Evolutionary conservation across 2,329 filamentous ascomycete species (phyloP).

Genomic region (Colletotrichum liriopes): DNA sequence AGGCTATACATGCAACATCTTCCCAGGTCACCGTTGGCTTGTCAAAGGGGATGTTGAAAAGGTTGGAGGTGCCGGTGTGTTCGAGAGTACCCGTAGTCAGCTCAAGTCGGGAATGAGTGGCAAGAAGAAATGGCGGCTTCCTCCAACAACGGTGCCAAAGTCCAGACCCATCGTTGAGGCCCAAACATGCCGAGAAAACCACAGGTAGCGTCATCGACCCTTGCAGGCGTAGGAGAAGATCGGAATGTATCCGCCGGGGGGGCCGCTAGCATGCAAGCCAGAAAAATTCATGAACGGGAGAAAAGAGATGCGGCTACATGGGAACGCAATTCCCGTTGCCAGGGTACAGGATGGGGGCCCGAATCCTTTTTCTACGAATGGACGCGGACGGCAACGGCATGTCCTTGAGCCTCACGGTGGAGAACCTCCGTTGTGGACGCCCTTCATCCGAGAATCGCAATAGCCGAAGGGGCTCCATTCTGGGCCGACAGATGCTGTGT

Average conservation of each 20-base stretch:
- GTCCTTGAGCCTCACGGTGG: constrained; percentile 38
- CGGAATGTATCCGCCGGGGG: constrained; percentile 34
- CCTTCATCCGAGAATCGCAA: constrained; percentile 41
- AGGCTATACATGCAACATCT: neutral
- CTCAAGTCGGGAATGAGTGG: constrained; percentile 26
- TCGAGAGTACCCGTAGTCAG: neutral
- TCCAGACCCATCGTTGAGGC: constrained; percentile 21
- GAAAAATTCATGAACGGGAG: constrained; percentile 17
- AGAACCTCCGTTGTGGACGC: constrained; percentile 30
- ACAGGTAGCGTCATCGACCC: constrained; percentile 34
- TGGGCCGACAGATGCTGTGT: constrained; percentile 33
- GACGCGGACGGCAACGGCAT: constrained; percentile 28
- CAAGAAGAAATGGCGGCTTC: constrained; percentile 22
- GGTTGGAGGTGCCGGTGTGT: neutral
- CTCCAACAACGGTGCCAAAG: constrained; percentile 11
- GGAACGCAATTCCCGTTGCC: constrained; percentile 21
- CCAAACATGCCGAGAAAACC: constrained; percentile 20
- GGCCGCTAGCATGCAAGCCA: constrained; percentile 16
- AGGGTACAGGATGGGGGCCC: constrained; percentile 11
- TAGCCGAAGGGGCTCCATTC: constrained; percentile 35
- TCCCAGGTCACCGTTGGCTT: neutral
- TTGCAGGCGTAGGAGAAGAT: constrained; percentile 25
- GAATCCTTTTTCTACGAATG: constrained; percentile 10
- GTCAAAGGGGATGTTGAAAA: neutral
- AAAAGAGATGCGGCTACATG: neutral